Percentiles rank a stretch among this genome's conserved stretches.
Conservation (phyloP, 371 early-diverging fungal genomes). For the Mucor indicus region DNA sequence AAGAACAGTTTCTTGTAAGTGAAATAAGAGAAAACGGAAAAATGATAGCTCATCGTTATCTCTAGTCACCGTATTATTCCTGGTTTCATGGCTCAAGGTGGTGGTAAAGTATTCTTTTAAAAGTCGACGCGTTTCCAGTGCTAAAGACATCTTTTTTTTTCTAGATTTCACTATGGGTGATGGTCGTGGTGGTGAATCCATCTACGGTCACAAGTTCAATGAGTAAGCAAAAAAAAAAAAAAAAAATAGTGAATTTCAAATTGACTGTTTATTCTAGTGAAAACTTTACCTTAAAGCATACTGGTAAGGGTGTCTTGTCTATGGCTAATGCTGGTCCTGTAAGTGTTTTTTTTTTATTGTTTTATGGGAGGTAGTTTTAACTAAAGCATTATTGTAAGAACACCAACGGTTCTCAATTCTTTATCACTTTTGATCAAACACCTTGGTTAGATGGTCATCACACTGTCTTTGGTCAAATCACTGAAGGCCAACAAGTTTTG, state of each 20-base stretch:
- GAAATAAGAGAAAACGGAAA: neutral
- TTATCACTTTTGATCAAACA: constrained; percentile 73
- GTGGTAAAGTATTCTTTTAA: constrained; percentile 42
- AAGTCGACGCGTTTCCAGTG: neutral
- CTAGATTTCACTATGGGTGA: constrained; percentile 86
- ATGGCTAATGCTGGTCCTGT: constrained; percentile 97
- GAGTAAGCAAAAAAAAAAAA: constrained; percentile 55
- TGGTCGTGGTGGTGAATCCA: constrained; percentile 95
- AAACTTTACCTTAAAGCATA: constrained; percentile 93
- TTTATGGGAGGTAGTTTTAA: no score
- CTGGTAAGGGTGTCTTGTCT: constrained; percentile 74
- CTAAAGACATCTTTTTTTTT: neutral
- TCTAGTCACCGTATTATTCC: constrained; percentile 89
- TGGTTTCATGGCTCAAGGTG: constrained; percentile 98
- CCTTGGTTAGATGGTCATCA: constrained; percentile 89
- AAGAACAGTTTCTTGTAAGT: constrained; percentile 81
- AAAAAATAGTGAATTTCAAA: neutral
- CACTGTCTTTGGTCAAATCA: constrained; percentile 89
- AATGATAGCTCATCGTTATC: neutral
- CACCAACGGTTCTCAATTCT: constrained; percentile 98
- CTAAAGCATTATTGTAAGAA: constrained; percentile 44
- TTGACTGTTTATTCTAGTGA: constrained; percentile 68
- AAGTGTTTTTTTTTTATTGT: constrained; percentile 23
- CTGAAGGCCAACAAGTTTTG: constrained; percentile 81
- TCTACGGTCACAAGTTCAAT: constrained; percentile 93